Conservation (phyloP, 345 rosid genomes). For the Populus pruinosa region DNA sequence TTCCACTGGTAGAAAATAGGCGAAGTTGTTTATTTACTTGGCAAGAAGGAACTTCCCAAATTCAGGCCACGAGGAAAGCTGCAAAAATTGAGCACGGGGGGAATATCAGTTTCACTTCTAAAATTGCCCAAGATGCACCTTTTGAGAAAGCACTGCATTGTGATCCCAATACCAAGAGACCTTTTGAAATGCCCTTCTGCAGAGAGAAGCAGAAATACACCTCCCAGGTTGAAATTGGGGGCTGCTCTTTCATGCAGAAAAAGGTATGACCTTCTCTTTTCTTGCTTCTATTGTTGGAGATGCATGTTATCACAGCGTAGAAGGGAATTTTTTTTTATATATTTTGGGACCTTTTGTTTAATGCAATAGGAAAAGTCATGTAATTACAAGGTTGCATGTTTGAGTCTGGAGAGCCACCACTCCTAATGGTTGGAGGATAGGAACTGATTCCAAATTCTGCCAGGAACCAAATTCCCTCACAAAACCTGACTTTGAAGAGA, state of each 20-base stretch:
- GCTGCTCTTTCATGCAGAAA: conserved; percentile 34
- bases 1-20: conserved; percentile 30
- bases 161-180: conserved; percentile 33
- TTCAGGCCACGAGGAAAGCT: conserved; percentile 35
- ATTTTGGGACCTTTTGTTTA: background rate
- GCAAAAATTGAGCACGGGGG: conserved; percentile 27
- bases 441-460: background rate
- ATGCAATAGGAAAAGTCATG: background rate
- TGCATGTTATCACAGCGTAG: background rate
- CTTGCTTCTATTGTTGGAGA: background rate
- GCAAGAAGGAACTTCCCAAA: conserved; percentile 26
- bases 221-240: conserved; percentile 33
- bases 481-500: background rate
- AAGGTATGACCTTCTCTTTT: conserved; percentile 41
- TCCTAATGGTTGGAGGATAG: background rate
- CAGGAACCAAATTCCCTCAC: background rate
- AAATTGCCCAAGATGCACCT: conserved; percentile 32
- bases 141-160: conserved; percentile 27
- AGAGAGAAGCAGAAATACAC: conserved; percentile 33
- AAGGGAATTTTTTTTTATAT: background rate
- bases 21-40: conserved; percentile 19
- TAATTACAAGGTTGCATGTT: background rate
- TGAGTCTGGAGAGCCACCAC: background rate
- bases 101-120: conserved; percentile 35
- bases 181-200: conserved; percentile 24